Conservation (phyloP, 2,329 filamentous ascomycete genomes). For the Bipolaris cookei region DNA sequence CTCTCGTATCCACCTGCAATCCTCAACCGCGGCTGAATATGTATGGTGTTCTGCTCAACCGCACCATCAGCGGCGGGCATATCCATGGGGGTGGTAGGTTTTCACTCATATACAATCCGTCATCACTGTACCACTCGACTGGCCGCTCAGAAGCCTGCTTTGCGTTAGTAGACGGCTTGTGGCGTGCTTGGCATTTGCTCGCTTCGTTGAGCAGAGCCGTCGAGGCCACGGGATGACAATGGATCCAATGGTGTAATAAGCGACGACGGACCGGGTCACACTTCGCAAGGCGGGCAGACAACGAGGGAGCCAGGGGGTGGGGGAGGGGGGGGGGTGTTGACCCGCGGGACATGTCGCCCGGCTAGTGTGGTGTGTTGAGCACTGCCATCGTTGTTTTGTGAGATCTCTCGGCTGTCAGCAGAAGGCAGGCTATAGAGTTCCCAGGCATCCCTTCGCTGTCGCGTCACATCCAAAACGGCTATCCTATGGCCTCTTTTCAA, state of each 20-base stretch:
- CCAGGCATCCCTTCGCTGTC: not conserved
- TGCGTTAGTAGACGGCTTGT: constrained; percentile 2
- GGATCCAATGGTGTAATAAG: not conserved
- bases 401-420: not conserved
- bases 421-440: not conserved
- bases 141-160: not conserved
- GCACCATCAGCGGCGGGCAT: no score
- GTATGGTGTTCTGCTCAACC: no score
- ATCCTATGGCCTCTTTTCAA: constrained; percentile 5
- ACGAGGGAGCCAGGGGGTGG: not conserved
- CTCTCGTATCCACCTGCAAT: no score
- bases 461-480: not conserved
- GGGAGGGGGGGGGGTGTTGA: no score
- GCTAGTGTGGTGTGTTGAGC: not conserved
- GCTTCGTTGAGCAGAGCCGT: no score
- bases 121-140: not conserved
- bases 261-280: not conserved
- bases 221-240: no score
- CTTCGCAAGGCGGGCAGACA: not conserved
- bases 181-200: constrained; percentile 4
- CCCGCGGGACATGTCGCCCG: constrained; percentile 3
- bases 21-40: no score
- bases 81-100: not conserved
- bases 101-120: no score
- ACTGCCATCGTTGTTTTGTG: constrained; percentile 1